Evolutionary conservation across 495 filamentous ascomycete genomes (phyloP).

Genomic region (Daldinia decipiens): DNA sequence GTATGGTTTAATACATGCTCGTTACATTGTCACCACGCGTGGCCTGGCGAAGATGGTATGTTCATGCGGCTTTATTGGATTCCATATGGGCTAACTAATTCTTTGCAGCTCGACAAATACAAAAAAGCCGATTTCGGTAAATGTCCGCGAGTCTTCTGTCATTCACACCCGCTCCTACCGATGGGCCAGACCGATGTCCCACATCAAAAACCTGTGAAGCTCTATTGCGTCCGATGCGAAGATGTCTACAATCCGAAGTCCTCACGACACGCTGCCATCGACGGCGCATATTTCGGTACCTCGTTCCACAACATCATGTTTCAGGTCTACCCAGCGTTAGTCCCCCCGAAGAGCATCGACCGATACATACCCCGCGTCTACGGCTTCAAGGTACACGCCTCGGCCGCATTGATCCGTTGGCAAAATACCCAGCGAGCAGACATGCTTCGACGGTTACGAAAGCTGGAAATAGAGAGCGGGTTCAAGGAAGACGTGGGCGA

Average conservation of each 20-base stretch:
- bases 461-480: conserved; percentile 68
- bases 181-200: conserved; percentile 91
- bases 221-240: conserved; percentile 97
- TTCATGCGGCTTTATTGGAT: conserved; percentile 1
- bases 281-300: conserved; percentile 97
- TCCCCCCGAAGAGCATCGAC: conserved; percentile 84
- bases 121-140: conserved; percentile 98
- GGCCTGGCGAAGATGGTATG: conserved; percentile 95
- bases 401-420: conserved; percentile 89
- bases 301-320: conserved; percentile 99
- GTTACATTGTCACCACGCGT: conserved; percentile 96
- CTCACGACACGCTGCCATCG: conserved; percentile 91
- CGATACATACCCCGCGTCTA: conserved; percentile 90
- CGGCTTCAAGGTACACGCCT: conserved; percentile 93
- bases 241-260: conserved; percentile 99
- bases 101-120: conserved; percentile 89
- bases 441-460: conserved; percentile 73
- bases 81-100: conserved; percentile 3
- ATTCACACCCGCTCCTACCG: conserved; percentile 88
- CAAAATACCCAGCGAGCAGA: conserved; percentile 83
- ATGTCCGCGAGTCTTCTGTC: conserved; percentile 94
- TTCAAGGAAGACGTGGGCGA: conserved; percentile 62
- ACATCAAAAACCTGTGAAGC: conserved; percentile 86
- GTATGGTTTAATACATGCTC: conserved; percentile 94
- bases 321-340: conserved; percentile 92